phyloP scores from a whole-genome alignment of 495 filamentous ascomycete genomes.

The Hypoxylon perforatum region DNA sequence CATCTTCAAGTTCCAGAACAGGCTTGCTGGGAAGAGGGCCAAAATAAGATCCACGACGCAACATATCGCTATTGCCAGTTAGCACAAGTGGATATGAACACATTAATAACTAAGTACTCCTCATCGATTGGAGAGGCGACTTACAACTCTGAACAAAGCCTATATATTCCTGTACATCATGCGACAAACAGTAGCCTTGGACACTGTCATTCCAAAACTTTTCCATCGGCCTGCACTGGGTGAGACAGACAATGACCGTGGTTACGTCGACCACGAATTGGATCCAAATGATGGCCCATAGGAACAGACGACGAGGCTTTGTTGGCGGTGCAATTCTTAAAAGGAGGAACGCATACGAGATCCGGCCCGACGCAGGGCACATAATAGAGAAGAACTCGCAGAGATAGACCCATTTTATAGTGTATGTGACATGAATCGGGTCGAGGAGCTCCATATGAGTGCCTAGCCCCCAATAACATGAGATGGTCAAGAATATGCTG shows the following conservation, averaged over 20 bases:
- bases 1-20: constrained; percentile 28
- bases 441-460: background rate
- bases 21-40: constrained; percentile 11
- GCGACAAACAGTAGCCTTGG: background rate
- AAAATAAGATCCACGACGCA: constrained; percentile 13
- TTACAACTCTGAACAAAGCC: constrained; percentile 11
- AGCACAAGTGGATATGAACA: background rate
- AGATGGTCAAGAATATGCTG: constrained; percentile 7
- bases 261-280: constrained; percentile 8
- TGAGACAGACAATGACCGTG: constrained; percentile 1
- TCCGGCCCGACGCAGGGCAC: constrained; percentile 9
- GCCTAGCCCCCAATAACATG: constrained; percentile 4
- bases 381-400: constrained; percentile 6
- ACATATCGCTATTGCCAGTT: background rate
- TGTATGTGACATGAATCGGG: background rate
- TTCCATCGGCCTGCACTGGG: constrained; percentile 5
- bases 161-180: background rate
- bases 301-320: background rate
- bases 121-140: background rate
- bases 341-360: constrained; percentile 6
- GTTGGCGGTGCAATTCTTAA: background rate
- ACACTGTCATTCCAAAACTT: constrained; percentile 4
- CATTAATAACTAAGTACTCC: background rate
- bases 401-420: constrained; percentile 8
- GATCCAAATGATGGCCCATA: constrained; percentile 5